phyloP scores from a whole-genome alignment of 768 basidiomycete genomes.

The Hysterangium stoloniferum region DNA sequence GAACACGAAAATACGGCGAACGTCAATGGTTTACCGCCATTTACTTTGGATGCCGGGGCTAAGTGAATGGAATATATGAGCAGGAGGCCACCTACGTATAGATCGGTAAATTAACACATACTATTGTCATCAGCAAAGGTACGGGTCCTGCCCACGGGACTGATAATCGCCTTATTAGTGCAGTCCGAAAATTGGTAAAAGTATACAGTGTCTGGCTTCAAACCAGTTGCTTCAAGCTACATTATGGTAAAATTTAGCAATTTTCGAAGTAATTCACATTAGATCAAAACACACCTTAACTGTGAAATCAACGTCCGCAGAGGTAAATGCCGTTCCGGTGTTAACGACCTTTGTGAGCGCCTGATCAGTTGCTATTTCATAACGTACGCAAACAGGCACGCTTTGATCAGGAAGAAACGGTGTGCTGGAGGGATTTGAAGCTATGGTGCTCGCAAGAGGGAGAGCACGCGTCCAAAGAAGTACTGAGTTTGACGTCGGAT shows the following conservation, averaged over 20 bases:
- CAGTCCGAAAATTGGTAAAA: slow-evolving; percentile 51
- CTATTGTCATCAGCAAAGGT: slow-evolving; percentile 42
- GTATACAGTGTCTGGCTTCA: slow-evolving; percentile 46
- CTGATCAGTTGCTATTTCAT: slow-evolving; percentile 33
- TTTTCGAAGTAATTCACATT: not conserved
- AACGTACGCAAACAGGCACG: slow-evolving; percentile 44
- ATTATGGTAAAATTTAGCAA: not conserved
- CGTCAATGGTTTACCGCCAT: slow-evolving; percentile 44
- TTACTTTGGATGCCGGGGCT: slow-evolving; percentile 41
- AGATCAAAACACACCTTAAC: no score
- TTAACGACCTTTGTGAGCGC: slow-evolving; percentile 30
- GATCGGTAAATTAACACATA: slow-evolving; percentile 18
- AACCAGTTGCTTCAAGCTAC: slow-evolving; percentile 41
- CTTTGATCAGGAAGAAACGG: slow-evolving; percentile 34
- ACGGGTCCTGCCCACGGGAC: slow-evolving; percentile 43
- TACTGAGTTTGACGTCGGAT: slow-evolving; percentile 46
- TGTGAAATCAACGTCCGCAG: slow-evolving; percentile 47
- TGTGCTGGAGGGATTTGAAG: not conserved
- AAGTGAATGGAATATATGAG: no score
- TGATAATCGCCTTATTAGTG: slow-evolving; percentile 34
- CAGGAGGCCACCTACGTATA: no score
- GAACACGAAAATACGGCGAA: slow-evolving; percentile 57
- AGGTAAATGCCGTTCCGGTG: slow-evolving; percentile 23
- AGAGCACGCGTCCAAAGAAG: slow-evolving; percentile 52
- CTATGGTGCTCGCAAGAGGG: slow-evolving; percentile 21